A percentile compares a stretch with the other conserved stretches of the same genome.
Evolutionary conservation across 495 filamentous ascomycete genomes (phyloP).

Genomic region (Penicillium chermesinum): DNA sequence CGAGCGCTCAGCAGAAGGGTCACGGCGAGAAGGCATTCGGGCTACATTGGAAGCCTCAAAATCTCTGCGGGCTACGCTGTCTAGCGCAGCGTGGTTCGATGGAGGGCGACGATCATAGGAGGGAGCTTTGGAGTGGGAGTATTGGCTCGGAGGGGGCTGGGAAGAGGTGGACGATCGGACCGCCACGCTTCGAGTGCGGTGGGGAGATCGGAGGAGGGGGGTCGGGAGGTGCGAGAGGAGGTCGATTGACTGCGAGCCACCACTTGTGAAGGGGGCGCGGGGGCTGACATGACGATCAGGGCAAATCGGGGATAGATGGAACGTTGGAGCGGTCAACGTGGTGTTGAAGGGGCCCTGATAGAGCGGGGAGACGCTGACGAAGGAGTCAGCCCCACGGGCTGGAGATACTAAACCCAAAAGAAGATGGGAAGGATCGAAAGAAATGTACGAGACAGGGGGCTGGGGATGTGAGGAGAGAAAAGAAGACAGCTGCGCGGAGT

Average conservation of each 20-base stretch:
- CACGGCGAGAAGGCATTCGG: conserved; percentile 47
- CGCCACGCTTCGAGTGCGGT: conserved; percentile 52
- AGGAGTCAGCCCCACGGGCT: conserved; percentile 8
- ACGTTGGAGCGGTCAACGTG: conserved; percentile 23
- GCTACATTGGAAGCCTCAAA: conserved; percentile 52
- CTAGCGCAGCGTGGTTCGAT: conserved; percentile 48
- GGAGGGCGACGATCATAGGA: conserved; percentile 46
- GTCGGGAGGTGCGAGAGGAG: conserved; percentile 44
- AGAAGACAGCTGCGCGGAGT: too few relatives aligned
- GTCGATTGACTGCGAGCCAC: conserved; percentile 53
- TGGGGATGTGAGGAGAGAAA: neutral
- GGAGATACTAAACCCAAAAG: neutral
- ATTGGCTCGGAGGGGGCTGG: conserved; percentile 32
- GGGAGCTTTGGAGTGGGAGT: conserved; percentile 47
- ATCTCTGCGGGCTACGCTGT: conserved; percentile 52
- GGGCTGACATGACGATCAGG: conserved; percentile 45
- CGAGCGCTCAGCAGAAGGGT: conserved; percentile 48
- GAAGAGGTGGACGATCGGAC: conserved; percentile 39
- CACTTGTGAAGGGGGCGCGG: conserved; percentile 41
- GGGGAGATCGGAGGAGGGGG: conserved; percentile 46
- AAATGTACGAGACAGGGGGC: neutral
- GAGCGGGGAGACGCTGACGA: conserved; percentile 18
- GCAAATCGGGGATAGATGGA: conserved; percentile 3
- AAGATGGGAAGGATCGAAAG: neutral
- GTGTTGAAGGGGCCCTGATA: neutral